These are phyloP conservation scores for Globisporangium megalacanthum DNA, from an alignment of 352 stramenopile genomes.

Conservation along the genomic window DNA sequence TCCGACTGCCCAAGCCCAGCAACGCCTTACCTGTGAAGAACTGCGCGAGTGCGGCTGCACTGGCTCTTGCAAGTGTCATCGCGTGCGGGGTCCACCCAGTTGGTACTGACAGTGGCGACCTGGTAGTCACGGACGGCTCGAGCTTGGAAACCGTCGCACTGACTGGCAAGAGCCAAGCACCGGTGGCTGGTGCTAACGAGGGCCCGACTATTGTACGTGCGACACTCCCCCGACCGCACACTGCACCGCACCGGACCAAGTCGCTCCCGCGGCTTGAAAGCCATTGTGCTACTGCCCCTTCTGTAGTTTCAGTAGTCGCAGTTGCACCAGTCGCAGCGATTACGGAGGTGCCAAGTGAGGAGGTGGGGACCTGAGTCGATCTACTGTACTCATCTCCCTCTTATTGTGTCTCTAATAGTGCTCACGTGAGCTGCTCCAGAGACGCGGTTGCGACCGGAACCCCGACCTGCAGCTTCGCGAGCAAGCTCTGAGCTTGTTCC, in stretches of 20 bases:
- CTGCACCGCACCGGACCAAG: conserved; percentile 41
- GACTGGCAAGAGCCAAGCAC: conserved; percentile 23
- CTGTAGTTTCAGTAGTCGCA: not conserved
- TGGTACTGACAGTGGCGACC: not conserved
- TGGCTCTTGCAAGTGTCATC: conserved; percentile 12
- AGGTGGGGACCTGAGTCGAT: not conserved
- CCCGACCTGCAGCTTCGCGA: conserved; percentile 6
- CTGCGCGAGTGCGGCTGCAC: conserved; percentile 11
- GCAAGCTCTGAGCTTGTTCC: not conserved
- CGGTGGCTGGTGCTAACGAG: conserved; percentile 8
- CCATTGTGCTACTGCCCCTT: not conserved
- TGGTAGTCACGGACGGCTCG: conserved; percentile 23
- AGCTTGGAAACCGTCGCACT: conserved; percentile 39
- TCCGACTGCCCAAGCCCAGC: conserved; percentile 39
- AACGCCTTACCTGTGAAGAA: conserved; percentile 8
- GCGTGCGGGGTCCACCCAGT: not conserved
- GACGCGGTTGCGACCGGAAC: not conserved
- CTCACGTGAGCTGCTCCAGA: not conserved
- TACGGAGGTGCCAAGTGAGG: not conserved
- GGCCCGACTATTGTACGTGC: conserved; percentile 11
- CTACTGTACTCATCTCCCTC: not conserved
- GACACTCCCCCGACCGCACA: conserved; percentile 29
- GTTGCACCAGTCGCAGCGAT: conserved; percentile 1
- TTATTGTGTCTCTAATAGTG: not conserved
- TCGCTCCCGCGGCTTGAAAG: conserved; percentile 38